These are phyloP conservation scores for Rubia tinctorum DNA, from an alignment of 305 asterid species.

Conservation along the genomic window DNA sequence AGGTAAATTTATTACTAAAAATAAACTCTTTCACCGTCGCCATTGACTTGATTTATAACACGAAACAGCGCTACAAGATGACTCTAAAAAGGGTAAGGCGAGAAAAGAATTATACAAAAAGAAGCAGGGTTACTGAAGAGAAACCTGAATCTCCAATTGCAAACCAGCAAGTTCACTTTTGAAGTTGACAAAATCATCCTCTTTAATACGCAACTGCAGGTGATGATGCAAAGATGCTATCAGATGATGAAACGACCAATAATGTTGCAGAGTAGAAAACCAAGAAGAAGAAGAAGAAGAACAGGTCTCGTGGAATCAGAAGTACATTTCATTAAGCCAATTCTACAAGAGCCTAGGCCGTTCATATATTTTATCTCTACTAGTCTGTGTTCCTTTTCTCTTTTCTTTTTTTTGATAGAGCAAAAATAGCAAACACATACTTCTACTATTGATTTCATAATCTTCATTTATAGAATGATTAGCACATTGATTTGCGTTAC, in stretches of 20 bases:
- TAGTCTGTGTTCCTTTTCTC: neutral
- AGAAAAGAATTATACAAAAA: neutral
- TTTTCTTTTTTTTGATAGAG: neutral
- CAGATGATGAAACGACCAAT: neutral
- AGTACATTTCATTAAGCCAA: neutral
- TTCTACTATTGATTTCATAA: neutral
- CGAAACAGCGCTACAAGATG: neutral
- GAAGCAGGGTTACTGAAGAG: slow-evolving; percentile 14
- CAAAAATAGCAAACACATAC: neutral
- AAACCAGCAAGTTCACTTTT: slow-evolving; percentile 59
- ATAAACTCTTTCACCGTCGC: neutral
- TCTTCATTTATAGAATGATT: neutral
- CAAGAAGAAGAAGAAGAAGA: neutral
- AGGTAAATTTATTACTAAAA: neutral
- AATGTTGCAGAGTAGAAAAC: neutral
- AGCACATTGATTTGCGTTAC: neutral
- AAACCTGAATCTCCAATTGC: slow-evolving; percentile 71
- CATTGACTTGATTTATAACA: neutral
- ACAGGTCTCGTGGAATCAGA: neutral
- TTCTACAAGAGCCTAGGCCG: neutral
- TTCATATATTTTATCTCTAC: neutral
- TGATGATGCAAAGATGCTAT: slow-evolving; percentile 4
- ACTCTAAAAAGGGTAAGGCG: neutral
- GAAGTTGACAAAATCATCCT: slow-evolving; percentile 53
- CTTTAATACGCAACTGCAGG: slow-evolving; percentile 68